Percentiles rank a stretch among this genome's conserved stretches.
These are phyloP conservation scores for Monosporozyma solicola DNA, from an alignment of 805 yeast genomes.

Conservation along the genomic window DNA sequence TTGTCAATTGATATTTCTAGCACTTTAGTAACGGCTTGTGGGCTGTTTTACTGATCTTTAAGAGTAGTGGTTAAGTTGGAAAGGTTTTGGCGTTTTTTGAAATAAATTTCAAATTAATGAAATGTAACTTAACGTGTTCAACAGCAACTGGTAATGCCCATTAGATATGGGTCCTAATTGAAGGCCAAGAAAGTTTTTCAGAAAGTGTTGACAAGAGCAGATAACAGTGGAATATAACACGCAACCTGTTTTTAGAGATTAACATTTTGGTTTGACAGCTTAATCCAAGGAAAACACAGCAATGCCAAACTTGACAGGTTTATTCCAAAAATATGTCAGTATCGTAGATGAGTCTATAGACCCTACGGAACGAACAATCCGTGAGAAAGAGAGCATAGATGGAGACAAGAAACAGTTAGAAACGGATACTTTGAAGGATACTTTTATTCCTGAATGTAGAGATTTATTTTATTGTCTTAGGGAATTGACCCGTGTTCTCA, in stretches of 20 bases:
- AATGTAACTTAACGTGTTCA: background rate
- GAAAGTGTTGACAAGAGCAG: background rate
- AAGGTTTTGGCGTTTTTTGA: background rate
- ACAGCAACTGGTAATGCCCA: background rate
- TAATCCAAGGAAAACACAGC: background rate
- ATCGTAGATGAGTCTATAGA: slow-evolving; percentile 16
- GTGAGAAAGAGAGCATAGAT: background rate
- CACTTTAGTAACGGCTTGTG: background rate
- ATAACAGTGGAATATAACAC: too few species aligned
- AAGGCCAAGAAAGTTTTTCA: background rate
- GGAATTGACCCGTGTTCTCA: slow-evolving; percentile 24
- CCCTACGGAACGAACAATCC: background rate
- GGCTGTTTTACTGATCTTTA: background rate
- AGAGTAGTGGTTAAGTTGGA: background rate
- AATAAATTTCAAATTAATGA: background rate
- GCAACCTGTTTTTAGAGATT: too few species aligned
- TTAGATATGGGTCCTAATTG: background rate
- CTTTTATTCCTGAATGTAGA: slow-evolving; percentile 25
- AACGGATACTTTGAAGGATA: slow-evolving; percentile 11
- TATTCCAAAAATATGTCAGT: slow-evolving; percentile 21
- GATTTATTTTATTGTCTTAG: slow-evolving; percentile 21
- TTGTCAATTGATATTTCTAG: background rate
- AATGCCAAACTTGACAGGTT: slow-evolving; percentile 26
- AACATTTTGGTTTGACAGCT: too few species aligned
- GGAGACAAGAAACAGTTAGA: background rate